Conservation (phyloP, 2,329 filamentous ascomycete genomes). For the Metarhizium rileyi region DNA sequence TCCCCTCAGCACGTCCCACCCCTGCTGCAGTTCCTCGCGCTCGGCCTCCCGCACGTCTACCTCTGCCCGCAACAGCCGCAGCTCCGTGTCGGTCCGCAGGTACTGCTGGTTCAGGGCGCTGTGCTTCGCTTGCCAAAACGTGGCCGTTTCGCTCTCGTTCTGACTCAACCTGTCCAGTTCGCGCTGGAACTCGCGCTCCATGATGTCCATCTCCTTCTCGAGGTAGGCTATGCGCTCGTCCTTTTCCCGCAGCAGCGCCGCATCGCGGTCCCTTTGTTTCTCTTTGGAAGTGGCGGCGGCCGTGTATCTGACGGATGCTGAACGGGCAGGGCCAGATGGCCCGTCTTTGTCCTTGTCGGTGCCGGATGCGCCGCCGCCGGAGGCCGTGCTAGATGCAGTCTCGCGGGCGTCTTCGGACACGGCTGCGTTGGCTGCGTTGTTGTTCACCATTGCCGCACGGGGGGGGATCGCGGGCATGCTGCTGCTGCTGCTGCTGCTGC, state of each 20-base stretch:
- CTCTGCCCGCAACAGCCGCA: conserved; percentile 40
- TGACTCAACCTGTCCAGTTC: conserved; percentile 43
- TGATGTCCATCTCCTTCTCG: conserved; percentile 40
- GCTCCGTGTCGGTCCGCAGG: conserved; percentile 41
- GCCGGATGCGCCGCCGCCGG: conserved; percentile 21
- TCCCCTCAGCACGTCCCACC: conserved; percentile 36
- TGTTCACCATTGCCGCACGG: conserved; percentile 18
- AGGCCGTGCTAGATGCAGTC: conserved; percentile 4
- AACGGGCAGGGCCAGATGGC: conserved; percentile 9
- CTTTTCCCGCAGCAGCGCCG: conserved; percentile 29
- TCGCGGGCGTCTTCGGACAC: conserved; percentile 16
- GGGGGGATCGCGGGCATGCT: conserved; percentile 21
- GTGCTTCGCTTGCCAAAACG: conserved; percentile 50
- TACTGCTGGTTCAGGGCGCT: conserved; percentile 42
- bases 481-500: conserved; percentile 16
- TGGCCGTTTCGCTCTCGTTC: conserved; percentile 44
- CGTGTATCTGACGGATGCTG: conserved; percentile 6
- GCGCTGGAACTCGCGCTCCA: conserved; percentile 43
- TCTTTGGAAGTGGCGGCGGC: conserved; percentile 11
- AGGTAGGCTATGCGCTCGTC: conserved; percentile 43
- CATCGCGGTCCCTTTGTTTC: conserved; percentile 12
- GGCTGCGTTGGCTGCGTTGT: conserved; percentile 13
- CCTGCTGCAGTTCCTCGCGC: conserved; percentile 38
- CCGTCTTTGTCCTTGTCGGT: conserved; percentile 19
- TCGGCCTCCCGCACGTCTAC: conserved; percentile 37